Evolutionary conservation across 2,329 filamentous ascomycete species (phyloP).

Genomic region (Acephala macrosclerotiorum): DNA sequence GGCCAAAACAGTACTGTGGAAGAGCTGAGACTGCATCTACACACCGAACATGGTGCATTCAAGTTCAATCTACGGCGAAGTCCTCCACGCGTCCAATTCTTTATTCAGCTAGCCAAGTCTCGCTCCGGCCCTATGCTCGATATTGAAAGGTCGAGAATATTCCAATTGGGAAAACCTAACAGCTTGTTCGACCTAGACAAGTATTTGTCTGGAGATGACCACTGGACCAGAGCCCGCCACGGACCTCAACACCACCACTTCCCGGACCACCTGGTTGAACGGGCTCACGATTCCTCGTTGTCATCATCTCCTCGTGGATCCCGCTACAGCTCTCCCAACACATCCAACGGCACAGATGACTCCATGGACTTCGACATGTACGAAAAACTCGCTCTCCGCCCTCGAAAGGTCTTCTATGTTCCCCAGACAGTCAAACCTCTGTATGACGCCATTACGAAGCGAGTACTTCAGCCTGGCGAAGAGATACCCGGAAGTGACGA

Average conservation of each 20-base stretch:
- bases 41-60: constrained; percentile 35
- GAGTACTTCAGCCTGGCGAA: constrained; percentile 37
- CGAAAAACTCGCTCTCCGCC: constrained; percentile 1
- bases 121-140: constrained; percentile 38
- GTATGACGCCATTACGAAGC: constrained; percentile 40
- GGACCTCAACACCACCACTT: constrained; percentile 47
- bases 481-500: constrained; percentile 40
- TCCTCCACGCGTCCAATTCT: constrained; percentile 51
- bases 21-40: constrained; percentile 37
- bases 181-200: constrained; percentile 55
- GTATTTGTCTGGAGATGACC: constrained; percentile 53
- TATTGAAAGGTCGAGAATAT: constrained; percentile 46
- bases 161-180: constrained; percentile 52
- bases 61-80: constrained; percentile 36
- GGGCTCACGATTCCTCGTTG: constrained; percentile 28
- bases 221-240: constrained; percentile 53
- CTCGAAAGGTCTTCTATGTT: constrained; percentile 24
- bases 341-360: constrained; percentile 32
- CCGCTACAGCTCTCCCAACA: constrained; percentile 40
- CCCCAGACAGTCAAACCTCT: constrained; percentile 36
- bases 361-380: constrained; percentile 22
- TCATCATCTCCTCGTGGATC: constrained; percentile 38
- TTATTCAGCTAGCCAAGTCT: constrained; percentile 39
- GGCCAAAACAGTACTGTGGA: constrained; percentile 27
- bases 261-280: constrained; percentile 29